phyloP scores from a whole-genome alignment of 2,329 filamentous ascomycete species.

The Fusarium avenaceum region DNA sequence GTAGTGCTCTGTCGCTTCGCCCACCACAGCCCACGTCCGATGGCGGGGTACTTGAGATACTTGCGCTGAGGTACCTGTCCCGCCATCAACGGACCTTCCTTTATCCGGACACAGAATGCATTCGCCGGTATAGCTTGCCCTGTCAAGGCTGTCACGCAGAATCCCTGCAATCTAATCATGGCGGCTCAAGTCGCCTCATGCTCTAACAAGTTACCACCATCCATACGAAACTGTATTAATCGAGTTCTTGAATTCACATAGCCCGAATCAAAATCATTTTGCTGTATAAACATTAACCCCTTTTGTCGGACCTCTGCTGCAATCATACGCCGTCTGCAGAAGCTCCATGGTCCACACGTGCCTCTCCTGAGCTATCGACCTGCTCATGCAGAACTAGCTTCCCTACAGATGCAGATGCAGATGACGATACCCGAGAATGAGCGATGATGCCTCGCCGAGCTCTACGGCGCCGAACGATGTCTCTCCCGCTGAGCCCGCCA shows the following conservation, averaged over 20 bases:
- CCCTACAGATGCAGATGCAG: constrained; percentile 44
- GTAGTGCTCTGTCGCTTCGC: constrained; percentile 37
- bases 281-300: constrained; percentile 2
- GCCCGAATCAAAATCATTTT: constrained; percentile 13
- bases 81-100: constrained; percentile 26
- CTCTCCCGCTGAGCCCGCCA: constrained; percentile 33
- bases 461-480: constrained; percentile 54
- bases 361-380: constrained; percentile 45
- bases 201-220: constrained; percentile 30
- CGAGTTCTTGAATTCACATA: constrained; percentile 23
- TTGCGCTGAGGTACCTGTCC: constrained; percentile 13
- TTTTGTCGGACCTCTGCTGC: constrained; percentile 6
- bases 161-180: constrained; percentile 49
- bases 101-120: constrained; percentile 24
- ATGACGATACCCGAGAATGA: constrained; percentile 62
- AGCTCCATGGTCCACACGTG: constrained; percentile 47
- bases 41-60: constrained; percentile 48
- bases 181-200: constrained; percentile 37
- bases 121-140: constrained; percentile 15
- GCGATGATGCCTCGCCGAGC: constrained; percentile 63
- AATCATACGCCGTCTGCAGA: constrained; percentile 7
- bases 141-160: constrained; percentile 13
- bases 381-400: constrained; percentile 52
- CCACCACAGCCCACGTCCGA: constrained; percentile 34
- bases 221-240: constrained; percentile 25